Evolutionary conservation across 1,284 basidiomycete genomes (phyloP).

Genomic region (Tremellales sp.): DNA sequence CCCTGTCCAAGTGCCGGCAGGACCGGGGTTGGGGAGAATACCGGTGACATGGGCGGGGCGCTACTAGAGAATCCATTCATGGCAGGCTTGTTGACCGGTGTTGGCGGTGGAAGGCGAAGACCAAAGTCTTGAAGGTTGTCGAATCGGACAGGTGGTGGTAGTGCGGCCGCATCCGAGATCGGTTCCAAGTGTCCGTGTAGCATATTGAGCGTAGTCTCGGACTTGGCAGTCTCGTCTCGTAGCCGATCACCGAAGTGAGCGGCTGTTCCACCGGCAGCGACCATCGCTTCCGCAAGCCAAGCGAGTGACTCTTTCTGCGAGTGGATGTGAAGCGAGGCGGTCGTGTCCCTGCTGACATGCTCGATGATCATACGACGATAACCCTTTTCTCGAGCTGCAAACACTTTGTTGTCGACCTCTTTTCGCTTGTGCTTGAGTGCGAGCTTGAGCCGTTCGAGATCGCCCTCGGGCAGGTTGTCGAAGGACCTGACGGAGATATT

Average conservation of each 20-base stretch:
- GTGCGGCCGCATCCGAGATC: background rate
- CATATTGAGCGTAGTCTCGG: background rate
- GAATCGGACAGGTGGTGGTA: background rate
- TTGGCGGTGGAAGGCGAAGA: background rate
- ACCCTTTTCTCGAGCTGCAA: conserved; percentile 65
- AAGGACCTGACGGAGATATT: conserved; percentile 58
- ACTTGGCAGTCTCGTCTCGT: conserved; percentile 1
- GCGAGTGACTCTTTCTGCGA: background rate
- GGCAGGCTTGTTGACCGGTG: too few species aligned
- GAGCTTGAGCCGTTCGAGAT: conserved; percentile 66
- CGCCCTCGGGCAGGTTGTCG: conserved; percentile 33
- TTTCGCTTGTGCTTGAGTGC: conserved; percentile 64
- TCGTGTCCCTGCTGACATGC: conserved; percentile 65
- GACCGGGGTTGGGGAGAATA: too few species aligned
- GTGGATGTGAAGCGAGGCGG: conserved; percentile 4
- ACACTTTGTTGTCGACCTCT: conserved; percentile 68
- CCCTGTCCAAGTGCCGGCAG: too few species aligned
- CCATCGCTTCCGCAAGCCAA: background rate
- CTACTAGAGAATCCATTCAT: too few species aligned
- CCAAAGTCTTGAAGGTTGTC: background rate
- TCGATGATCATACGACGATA: conserved; percentile 61
- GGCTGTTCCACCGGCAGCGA: background rate
- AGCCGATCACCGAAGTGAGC: conserved; percentile 10
- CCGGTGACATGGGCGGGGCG: too few species aligned
- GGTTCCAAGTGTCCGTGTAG: background rate